These are phyloP conservation scores for Phoma herbarum DNA, from an alignment of 2,329 filamentous ascomycete species.

Conservation along the genomic window DNA sequence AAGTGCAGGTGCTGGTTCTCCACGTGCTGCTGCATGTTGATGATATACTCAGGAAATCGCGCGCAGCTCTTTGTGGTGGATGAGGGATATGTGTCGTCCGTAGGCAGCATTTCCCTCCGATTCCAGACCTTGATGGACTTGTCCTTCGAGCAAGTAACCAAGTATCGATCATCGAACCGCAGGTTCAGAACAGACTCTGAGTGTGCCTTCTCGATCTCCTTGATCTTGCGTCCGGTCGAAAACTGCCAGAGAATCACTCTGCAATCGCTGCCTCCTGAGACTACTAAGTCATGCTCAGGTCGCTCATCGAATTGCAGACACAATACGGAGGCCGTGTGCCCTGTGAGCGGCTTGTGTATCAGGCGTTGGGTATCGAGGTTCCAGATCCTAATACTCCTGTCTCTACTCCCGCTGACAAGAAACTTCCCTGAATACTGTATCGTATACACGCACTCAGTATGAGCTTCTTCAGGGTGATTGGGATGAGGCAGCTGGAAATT, in stretches of 20 bases:
- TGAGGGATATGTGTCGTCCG: conserved; percentile 51
- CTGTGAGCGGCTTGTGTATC: conserved; percentile 74
- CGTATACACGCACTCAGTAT: conserved; percentile 92
- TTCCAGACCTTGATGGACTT: conserved; percentile 98
- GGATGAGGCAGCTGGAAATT: conserved; percentile 94
- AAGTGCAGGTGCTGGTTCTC: conserved; percentile 54
- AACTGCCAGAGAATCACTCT: conserved; percentile 93
- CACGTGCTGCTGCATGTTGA: conserved; percentile 57
- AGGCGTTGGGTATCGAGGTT: conserved; percentile 82
- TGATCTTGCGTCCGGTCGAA: conserved; percentile 84
- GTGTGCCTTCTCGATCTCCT: conserved; percentile 79
- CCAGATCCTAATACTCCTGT: conserved; percentile 89
- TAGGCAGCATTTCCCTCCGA: conserved; percentile 61
- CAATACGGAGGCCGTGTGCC: conserved; percentile 86
- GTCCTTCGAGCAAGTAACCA: conserved; percentile 98
- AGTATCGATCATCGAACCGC: conserved; percentile 86
- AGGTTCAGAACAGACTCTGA: conserved; percentile 92
- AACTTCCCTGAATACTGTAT: conserved; percentile 87
- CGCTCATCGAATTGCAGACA: conserved; percentile 95
- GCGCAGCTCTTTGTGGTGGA: conserved; percentile 55
- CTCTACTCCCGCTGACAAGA: conserved; percentile 91
- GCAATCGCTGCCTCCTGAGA: conserved; percentile 93
- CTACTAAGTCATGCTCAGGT: conserved; percentile 87
- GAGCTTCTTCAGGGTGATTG: conserved; percentile 78
- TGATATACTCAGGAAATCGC: conserved; percentile 63